These are phyloP conservation scores for Ocimum tenuiflorum DNA, from an alignment of 257 asterid genomes.

Conservation along the genomic window DNA sequence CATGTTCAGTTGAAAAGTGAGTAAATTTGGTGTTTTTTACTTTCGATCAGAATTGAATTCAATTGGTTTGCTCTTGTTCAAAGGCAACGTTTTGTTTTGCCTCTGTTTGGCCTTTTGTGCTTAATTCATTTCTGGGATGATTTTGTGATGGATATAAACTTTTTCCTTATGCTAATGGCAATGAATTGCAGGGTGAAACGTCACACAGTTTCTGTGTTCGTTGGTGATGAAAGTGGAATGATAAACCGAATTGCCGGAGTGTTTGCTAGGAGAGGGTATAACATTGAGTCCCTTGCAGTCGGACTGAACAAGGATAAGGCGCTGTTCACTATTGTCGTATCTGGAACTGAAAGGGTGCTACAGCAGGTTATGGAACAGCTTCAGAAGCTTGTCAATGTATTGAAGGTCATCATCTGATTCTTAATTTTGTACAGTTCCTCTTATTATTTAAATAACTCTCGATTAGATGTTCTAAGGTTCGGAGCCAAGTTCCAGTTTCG, in stretches of 20 bases:
- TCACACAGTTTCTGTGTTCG: constrained; percentile 82
- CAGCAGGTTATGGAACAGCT: constrained; percentile 90
- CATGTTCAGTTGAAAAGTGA: background rate
- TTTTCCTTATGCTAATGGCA: background rate
- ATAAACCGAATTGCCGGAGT: constrained; percentile 96
- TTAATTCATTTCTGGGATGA: background rate
- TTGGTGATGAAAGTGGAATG: constrained; percentile 99
- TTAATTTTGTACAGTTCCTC: constrained; percentile 1
- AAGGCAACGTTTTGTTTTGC: background rate
- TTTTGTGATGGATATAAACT: background rate
- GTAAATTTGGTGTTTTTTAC: background rate
- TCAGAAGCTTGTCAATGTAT: constrained; percentile 80
- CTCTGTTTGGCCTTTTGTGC: background rate
- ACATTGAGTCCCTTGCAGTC: constrained; percentile 95
- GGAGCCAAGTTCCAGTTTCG: background rate
- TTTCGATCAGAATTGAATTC: background rate
- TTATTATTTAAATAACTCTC: background rate
- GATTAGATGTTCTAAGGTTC: background rate
- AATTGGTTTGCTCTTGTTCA: background rate
- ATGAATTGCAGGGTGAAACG: constrained; percentile 56
- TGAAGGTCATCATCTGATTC: constrained; percentile 51
- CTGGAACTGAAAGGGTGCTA: constrained; percentile 77
- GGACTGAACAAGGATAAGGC: constrained; percentile 96
- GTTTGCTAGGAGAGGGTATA: constrained; percentile 93
- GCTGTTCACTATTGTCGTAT: constrained; percentile 84